Evolutionary conservation across 179 eudicot genomes (phyloP), one percentile per base, ranked within the genome.

Genomic region (Carnegiea gigantea): DNA sequence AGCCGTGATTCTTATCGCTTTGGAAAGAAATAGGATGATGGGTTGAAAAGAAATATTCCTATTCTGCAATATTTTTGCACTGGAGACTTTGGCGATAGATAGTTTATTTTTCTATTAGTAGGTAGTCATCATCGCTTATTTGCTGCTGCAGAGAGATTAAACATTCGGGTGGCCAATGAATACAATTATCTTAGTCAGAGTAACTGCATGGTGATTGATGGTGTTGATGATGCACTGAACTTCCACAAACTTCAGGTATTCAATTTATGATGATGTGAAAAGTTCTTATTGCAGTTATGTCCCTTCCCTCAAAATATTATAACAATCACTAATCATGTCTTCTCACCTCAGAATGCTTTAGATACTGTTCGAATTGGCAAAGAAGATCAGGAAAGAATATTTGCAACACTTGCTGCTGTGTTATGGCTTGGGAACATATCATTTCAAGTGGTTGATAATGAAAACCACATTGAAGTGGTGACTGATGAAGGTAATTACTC

Each of bases 371-470:
- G 85, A 76, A 88, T 96, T 77, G 23, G 81, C 76, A 86, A 89
- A 81, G 90, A 90, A 84, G 92, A 92, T 81, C 93, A 91, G 87
- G 95, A 92, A 76, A 87, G 88, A 79, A 84, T 89, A 70, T 92
- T 92, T 85, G 86, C 92, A 85, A 89, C 90, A 90, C 88, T 96
- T 78, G 92, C 93, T 74, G 95, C 97, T 76, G 90, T 96, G 59
- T 86, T 96, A 62, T 96, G 99, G 99, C 88, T 96, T 64, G 98
- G 99, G 77, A 96, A 96, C 89, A 91, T 96, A 83, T 86, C 93
- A 26, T 96, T 92, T 85, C 86, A 88, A 82, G 90, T 88, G 65
- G 80, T 84, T 82, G 95, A 92, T 86, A 80, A 84, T 70, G 98
- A 92, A 85, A 89, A 87, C 87, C 91, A 94, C 82, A 82, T 90